Base-by-base conservation (phyloP, 2,329 filamentous ascomycete species). In the Cladorrhinum sp. region DNA sequence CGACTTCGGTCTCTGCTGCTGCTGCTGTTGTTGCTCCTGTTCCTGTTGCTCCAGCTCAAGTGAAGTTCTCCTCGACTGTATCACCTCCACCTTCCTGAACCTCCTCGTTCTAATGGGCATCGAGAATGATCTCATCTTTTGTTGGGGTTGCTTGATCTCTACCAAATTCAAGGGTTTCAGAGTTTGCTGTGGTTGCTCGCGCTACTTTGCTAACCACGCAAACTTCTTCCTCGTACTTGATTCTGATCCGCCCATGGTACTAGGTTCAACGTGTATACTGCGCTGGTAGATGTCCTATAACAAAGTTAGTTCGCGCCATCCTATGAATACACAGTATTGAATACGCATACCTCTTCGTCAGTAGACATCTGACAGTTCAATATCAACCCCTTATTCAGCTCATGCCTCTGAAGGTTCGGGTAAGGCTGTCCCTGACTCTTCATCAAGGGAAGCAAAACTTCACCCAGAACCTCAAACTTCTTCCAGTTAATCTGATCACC, bases 381-480 rank as follows among this genome's bases (percentile, higher is more conserved):
- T 59, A 97, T 86, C 69, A 96, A 74, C 67, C 90, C 87, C 68
- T 87, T 82, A 3, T 90, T 85, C 57, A 84, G 81, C 61, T 93
- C 88, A 68, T 89, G 87, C 68, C 82, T 87, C 32, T 79, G 78
- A 63, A 93, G 78, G 63, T 87, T 89, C 24, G 86, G 84, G 68
- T 97, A 97, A 4, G 92, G 87, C 53, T 86, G 86, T 57, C 90
- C 90, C 75, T 98, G 93, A 69, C 93, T 96, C 75, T 88, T 89
- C 83, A 97, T 96, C 58, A 99, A 87, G 1, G 91, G 89, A 62
- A 97, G 80, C 57, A 98, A 83, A 4, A 97, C 90, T 68, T 98
- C 93, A 6, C 93, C 93, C 75, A 98, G 87, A 29, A 99, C 89
- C 74, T 98, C 93, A 69, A 98, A 99, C 73, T 99, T 99, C 75